These are phyloP conservation scores for Plectosphaerella cucumerina DNA, from an alignment of 2,329 filamentous ascomycete genomes.

Conservation along the genomic window DNA sequence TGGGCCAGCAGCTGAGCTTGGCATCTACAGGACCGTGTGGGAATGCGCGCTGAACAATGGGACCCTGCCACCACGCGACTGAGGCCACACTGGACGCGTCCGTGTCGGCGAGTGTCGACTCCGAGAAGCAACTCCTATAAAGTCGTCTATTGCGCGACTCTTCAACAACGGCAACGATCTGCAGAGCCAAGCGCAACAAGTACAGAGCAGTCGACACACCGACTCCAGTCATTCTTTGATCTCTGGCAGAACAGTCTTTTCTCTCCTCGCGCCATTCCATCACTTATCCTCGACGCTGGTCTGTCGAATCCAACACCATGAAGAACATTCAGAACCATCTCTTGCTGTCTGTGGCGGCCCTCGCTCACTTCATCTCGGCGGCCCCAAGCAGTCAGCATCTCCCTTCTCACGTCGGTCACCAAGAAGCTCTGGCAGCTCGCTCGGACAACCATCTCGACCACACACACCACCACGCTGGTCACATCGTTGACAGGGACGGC, in stretches of 20 bases:
- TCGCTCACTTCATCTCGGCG: not conserved
- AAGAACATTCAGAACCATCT: not conserved
- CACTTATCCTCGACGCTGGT: not conserved
- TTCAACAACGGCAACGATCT: not conserved
- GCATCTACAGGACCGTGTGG: too few relatives aligned
- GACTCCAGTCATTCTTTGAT: not conserved
- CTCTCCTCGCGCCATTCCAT: not conserved
- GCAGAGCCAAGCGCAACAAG: not conserved
- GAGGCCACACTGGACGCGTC: too few relatives aligned
- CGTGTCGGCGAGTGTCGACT: too few relatives aligned
- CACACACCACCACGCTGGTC: too few relatives aligned
- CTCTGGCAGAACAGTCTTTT: not conserved
- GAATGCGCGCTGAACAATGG: too few relatives aligned
- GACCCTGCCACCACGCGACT: too few relatives aligned
- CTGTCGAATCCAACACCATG: not conserved
- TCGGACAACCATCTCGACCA: too few relatives aligned
- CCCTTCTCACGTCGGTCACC: too few relatives aligned
- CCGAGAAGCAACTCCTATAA: too few relatives aligned
- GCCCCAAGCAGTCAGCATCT: not conserved
- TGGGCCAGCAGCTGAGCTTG: too few relatives aligned
- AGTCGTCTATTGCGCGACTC: too few relatives aligned
- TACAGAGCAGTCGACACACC: not conserved
- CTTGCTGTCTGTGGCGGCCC: not conserved
- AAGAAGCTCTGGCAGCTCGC: too few relatives aligned
- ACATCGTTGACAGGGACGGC: not conserved